These are phyloP conservation scores for Rhodotorula kratochvilovae DNA, from an alignment of 768 basidiomycete species.

Conservation along the genomic window DNA sequence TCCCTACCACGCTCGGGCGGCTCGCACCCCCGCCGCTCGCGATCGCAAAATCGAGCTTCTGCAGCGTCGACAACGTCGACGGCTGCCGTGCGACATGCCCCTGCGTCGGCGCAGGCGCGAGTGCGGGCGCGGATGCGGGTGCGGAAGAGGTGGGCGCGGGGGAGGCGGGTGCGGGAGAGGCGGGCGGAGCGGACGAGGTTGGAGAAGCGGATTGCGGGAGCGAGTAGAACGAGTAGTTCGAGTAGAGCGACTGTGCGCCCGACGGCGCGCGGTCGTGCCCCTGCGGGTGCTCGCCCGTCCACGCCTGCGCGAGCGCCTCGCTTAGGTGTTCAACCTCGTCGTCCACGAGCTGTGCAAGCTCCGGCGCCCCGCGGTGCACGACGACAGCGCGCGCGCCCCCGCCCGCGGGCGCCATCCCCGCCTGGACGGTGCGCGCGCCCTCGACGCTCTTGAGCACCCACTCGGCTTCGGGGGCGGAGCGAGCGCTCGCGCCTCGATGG, in stretches of 20 bases:
- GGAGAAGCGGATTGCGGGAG: not conserved
- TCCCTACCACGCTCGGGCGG: not conserved
- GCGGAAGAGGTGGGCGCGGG: not conserved
- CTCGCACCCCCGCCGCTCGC: not conserved
- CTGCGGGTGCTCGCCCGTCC: not conserved
- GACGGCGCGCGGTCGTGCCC: not conserved
- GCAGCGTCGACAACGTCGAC: not conserved
- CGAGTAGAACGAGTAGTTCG: constrained; percentile 29
- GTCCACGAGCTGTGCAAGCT: not conserved
- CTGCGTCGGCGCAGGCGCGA: not conserved
- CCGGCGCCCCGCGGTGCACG: not conserved
- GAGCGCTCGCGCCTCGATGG: not conserved
- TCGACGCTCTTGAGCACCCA: constrained; percentile 8
- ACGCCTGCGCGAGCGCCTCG: not conserved
- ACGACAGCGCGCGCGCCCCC: not conserved
- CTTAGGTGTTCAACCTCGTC: not conserved
- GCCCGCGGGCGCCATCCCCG: not conserved
- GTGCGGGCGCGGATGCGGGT: not conserved
- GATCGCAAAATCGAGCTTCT: constrained; percentile 3
- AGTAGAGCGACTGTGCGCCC: constrained; percentile 10
- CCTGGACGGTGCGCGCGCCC: not conserved
- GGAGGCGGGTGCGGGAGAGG: not conserved
- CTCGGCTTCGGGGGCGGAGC: not conserved
- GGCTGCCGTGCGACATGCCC: not conserved
- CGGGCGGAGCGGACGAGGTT: too few species aligned